These are phyloP conservation scores for Bipolaris gigantea DNA, from an alignment of 2,329 filamentous ascomycete species.

Conservation along the genomic window DNA sequence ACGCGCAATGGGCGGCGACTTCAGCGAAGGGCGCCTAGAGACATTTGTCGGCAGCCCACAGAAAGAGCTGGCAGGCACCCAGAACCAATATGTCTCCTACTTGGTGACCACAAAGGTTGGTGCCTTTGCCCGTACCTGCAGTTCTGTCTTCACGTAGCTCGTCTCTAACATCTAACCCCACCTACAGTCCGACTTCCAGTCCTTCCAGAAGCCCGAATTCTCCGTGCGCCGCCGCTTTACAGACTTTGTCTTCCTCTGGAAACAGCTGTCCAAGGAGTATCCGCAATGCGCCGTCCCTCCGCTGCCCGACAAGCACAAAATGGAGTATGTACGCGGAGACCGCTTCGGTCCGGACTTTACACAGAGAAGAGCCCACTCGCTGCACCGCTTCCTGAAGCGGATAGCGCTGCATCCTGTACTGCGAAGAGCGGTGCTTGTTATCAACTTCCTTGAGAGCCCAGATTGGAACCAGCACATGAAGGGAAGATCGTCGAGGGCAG, in stretches of 20 bases:
- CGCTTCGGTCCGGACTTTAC: conserved; percentile 95
- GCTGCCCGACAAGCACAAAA: conserved; percentile 96
- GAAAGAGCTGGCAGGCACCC: conserved; percentile 95
- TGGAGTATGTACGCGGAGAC: conserved; percentile 97
- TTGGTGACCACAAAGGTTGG: conserved; percentile 83
- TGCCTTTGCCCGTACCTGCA: conserved; percentile 1
- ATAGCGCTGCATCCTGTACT: conserved; percentile 86
- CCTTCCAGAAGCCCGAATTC: conserved; percentile 81
- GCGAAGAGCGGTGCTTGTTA: conserved; percentile 77
- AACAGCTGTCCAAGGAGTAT: conserved; percentile 83
- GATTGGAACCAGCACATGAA: conserved; percentile 99
- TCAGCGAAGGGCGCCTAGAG: conserved; percentile 70
- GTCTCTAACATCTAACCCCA: conserved; percentile 16
- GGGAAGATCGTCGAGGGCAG: conserved; percentile 68
- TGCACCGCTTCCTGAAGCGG: conserved; percentile 87
- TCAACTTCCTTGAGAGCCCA: conserved; percentile 85
- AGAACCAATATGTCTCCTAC: conserved; percentile 96
- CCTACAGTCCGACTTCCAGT: conserved; percentile 82
- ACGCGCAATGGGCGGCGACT: conserved; percentile 40
- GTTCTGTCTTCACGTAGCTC: background rate
- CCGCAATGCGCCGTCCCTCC: conserved; percentile 91
- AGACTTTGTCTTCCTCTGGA: conserved; percentile 96
- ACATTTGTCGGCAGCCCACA: conserved; percentile 81
- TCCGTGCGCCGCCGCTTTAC: conserved; percentile 89
- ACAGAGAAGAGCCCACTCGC: conserved; percentile 79